A percentile compares a stretch with the other conserved stretches of the same genome.
phyloP scores from a whole-genome alignment of 176 grass and related monocot species.

The bread wheat (Triticum aestivum) region DNA sequence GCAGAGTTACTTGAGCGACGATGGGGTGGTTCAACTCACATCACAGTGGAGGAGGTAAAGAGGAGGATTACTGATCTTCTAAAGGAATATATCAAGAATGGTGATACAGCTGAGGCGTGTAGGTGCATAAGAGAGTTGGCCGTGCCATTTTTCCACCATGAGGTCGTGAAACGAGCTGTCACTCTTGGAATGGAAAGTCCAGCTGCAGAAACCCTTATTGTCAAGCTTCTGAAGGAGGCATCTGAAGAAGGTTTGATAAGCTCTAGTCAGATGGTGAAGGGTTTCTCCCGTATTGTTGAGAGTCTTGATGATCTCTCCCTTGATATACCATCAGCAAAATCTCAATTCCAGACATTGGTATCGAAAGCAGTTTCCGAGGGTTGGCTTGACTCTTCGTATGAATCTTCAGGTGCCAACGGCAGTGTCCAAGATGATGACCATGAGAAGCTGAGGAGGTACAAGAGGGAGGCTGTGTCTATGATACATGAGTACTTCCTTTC shows the following conservation, averaged over 20 bases:
- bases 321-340: constrained; percentile 86
- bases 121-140: constrained; percentile 94
- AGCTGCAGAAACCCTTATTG: constrained; percentile 58
- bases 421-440: constrained; percentile 49
- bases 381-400: constrained; percentile 73
- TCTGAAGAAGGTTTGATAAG: constrained; percentile 84
- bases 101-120: constrained; percentile 75
- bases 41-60: constrained; percentile 85
- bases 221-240: constrained; percentile 83
- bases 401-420: constrained; percentile 43
- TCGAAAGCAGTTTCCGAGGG: constrained; percentile 73
- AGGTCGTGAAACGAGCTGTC: constrained; percentile 86
- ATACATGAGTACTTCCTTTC: constrained; percentile 95
- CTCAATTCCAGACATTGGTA: constrained; percentile 57
- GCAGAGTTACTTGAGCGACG: constrained; percentile 82
- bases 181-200: constrained; percentile 87
- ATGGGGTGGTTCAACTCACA: constrained; percentile 75
- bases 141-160: constrained; percentile 95
- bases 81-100: constrained; percentile 89
- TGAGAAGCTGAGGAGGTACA: constrained; percentile 76
- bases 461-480: constrained; percentile 80
- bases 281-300: constrained; percentile 67
- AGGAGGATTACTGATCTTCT: constrained; percentile 77
- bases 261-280: constrained; percentile 92
- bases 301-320: constrained; percentile 91